Evolutionary conservation across 345 rosid species (phyloP).

Genomic region (Citrus glauca): DNA sequence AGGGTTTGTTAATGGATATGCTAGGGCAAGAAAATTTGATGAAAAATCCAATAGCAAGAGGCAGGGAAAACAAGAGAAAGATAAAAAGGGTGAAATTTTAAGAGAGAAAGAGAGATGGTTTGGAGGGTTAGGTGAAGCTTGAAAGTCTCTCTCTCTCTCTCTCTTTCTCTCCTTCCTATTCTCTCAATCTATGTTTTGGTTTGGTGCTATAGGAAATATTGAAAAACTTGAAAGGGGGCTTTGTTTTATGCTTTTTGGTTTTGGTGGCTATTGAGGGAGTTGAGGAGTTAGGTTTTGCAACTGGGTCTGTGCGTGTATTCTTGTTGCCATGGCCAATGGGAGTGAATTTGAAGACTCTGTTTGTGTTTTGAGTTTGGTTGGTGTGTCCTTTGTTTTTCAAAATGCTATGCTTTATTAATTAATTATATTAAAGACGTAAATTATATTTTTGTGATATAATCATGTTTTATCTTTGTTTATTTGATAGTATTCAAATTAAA

Average conservation of each 20-base stretch:
- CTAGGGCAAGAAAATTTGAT: neutral
- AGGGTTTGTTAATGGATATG: neutral
- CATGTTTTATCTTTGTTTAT: too few relatives aligned
- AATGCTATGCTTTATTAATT: neutral
- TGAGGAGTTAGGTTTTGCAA: slow-evolving; percentile 8
- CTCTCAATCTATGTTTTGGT: neutral
- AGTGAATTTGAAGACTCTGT: neutral
- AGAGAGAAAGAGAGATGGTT: slow-evolving; percentile 9
- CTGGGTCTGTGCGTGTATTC: neutral
- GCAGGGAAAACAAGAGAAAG: slow-evolving; percentile 13
- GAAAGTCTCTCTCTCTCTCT: neutral
- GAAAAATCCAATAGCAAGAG: slow-evolving; percentile 13
- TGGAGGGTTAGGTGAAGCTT: slow-evolving; percentile 24
- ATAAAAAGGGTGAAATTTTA: neutral
- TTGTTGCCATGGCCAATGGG: neutral
- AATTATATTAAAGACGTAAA: too few relatives aligned
- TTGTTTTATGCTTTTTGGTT: neutral
- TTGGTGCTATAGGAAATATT: neutral
- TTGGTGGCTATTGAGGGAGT: neutral
- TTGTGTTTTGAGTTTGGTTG: neutral
- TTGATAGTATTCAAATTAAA: neutral
- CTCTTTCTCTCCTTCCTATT: neutral
- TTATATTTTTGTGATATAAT: too few relatives aligned
- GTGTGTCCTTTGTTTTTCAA: neutral
- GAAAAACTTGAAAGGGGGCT: slow-evolving; percentile 7